These are phyloP conservation scores for Xylaria sp. DNA, from an alignment of 2,329 filamentous ascomycete species.

Conservation along the genomic window DNA sequence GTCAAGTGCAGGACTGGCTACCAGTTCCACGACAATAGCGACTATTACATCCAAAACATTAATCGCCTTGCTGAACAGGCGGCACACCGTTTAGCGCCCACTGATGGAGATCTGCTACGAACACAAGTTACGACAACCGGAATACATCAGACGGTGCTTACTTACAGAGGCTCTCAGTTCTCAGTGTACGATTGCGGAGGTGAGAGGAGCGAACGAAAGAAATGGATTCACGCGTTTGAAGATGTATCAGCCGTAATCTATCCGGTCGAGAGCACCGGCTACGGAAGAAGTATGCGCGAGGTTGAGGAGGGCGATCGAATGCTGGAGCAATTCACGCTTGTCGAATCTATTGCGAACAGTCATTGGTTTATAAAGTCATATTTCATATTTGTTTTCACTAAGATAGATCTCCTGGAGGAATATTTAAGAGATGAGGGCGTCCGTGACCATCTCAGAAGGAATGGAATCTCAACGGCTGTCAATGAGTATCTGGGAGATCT, in stretches of 20 bases:
- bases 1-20: neutral
- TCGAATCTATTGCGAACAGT: conserved; percentile 1
- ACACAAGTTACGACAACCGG: conserved; percentile 22
- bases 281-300: conserved; percentile 3
- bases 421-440: neutral
- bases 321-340: conserved; percentile 8
- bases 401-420: conserved; percentile 26
- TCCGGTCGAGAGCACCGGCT: conserved; percentile 24
- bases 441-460: neutral
- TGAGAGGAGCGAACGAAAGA: conserved; percentile 21
- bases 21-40: conserved; percentile 17
- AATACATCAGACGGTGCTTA: conserved; percentile 10
- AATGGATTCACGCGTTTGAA: conserved; percentile 22
- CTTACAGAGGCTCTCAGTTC: neutral
- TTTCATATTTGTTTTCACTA: conserved; percentile 32
- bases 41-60: conserved; percentile 21
- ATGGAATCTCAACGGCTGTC: neutral
- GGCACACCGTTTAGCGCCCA: neutral
- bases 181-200: conserved; percentile 23
- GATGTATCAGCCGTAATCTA: conserved; percentile 19
- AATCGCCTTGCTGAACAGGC: conserved; percentile 11
- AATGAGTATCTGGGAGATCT: conserved; percentile 5
- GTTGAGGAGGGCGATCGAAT: conserved; percentile 9
- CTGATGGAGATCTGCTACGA: conserved; percentile 12
- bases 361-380: neutral